Evolutionary conservation across 768 basidiomycete species (phyloP).

Genomic region (Auriscalpium vulgare): DNA sequence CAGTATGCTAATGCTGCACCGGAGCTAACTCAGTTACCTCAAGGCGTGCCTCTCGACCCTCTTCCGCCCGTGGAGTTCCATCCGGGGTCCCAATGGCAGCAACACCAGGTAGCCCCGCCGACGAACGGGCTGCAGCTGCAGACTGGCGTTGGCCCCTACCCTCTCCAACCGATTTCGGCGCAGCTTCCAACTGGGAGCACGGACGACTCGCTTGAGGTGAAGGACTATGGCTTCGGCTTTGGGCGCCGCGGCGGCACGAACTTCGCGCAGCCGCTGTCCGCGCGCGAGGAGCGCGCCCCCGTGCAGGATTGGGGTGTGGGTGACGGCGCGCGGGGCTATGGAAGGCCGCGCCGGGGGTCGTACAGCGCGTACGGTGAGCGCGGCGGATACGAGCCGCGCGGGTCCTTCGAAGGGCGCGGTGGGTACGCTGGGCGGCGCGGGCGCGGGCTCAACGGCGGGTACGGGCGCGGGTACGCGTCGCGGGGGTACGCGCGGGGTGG

Average conservation of each 20-base stretch:
- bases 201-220: conserved; percentile 44
- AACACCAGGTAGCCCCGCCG: background rate
- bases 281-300: conserved; percentile 22
- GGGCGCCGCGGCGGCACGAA: conserved; percentile 36
- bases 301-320: conserved; percentile 22
- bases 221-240: conserved; percentile 59
- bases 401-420: conserved; percentile 22
- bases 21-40: no score
- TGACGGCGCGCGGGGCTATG: conserved; percentile 14
- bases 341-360: conserved; percentile 28
- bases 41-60: no score
- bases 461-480: conserved; percentile 19
- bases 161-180: conserved; percentile 5
- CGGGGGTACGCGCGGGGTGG: conserved; percentile 9
- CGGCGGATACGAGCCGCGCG: conserved; percentile 13
- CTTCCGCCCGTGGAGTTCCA: no score
- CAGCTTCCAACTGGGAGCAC: conserved; percentile 7
- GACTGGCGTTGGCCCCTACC: conserved; percentile 8
- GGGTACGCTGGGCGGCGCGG: conserved; percentile 16
- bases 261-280: conserved; percentile 20
- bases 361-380: conserved; percentile 13
- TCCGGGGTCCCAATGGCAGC: background rate
- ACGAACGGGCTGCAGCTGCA: conserved; percentile 8
- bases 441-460: conserved; percentile 21
- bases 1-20: no score